Percentiles rank a stretch among this genome's conserved stretches.
phyloP scores from a whole-genome alignment of 495 filamentous ascomycete species.

The Xylaria telfairii region DNA sequence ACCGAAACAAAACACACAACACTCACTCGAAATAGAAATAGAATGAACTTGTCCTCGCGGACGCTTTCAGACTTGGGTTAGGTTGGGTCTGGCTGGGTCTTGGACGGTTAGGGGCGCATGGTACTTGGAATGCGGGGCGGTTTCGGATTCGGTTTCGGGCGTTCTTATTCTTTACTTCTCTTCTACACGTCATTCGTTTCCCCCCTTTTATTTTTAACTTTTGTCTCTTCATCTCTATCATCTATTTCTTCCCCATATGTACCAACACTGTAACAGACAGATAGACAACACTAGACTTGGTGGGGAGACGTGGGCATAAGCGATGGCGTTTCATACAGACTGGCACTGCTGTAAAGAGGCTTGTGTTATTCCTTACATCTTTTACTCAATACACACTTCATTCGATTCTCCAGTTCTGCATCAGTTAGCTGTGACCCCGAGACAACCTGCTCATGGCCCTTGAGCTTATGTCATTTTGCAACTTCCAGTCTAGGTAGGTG shows the following conservation, averaged over 20 bases:
- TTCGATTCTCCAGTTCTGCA: background rate
- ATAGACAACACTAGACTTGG: background rate
- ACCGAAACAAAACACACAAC: slow-evolving; percentile 1
- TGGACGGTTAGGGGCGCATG: background rate
- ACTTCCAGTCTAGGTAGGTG: background rate
- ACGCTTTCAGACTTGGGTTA: slow-evolving; percentile 12
- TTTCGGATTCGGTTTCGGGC: background rate
- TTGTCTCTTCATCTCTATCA: too few relatives aligned
- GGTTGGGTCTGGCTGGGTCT: background rate
- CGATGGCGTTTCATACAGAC: slow-evolving; percentile 20
- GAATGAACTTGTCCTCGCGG: slow-evolving; percentile 9
- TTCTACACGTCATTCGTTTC: background rate
- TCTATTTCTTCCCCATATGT: background rate
- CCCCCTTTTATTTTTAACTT: background rate
- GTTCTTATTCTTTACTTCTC: background rate
- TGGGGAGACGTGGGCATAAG: slow-evolving; percentile 3
- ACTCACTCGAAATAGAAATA: slow-evolving; percentile 24
- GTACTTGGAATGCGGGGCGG: background rate
- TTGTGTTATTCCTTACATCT: background rate
- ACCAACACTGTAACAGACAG: background rate
- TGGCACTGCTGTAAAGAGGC: background rate
- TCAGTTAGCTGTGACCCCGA: background rate
- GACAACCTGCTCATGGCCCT: background rate
- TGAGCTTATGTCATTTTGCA: background rate
- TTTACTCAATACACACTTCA: slow-evolving; percentile 9